These are phyloP conservation scores for Vigna trinervia DNA, from an alignment of 306 rosid genomes.

Conservation along the genomic window DNA sequence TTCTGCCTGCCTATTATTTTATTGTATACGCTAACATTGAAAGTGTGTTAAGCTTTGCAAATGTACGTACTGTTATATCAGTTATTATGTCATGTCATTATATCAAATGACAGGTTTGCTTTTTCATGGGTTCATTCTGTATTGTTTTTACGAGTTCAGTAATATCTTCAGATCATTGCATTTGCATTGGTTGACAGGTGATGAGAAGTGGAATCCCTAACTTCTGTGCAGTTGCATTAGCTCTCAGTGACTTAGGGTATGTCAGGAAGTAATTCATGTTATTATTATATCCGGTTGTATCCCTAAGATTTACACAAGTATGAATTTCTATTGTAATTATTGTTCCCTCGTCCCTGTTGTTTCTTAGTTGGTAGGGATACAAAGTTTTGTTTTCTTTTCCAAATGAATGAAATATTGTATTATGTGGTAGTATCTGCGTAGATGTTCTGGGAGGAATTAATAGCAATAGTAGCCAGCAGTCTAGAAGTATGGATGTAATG, in stretches of 20 bases:
- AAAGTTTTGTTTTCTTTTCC: neutral
- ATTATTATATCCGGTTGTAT: neutral
- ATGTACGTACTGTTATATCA: conserved; percentile 24
- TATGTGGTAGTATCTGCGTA: conserved; percentile 21
- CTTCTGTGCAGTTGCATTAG: conserved; percentile 98
- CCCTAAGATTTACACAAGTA: conserved; percentile 14
- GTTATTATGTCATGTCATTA: conserved; percentile 21
- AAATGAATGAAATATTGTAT: conserved; percentile 27
- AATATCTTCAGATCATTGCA: conserved; percentile 21
- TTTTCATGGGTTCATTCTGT: conserved; percentile 13
- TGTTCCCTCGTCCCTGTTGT: conserved; percentile 23
- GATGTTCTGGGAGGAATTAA: conserved; percentile 31
- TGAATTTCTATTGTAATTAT: neutral
- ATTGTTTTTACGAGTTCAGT: conserved; percentile 15
- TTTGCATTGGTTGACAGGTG: conserved; percentile 65
- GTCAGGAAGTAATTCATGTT: conserved; percentile 47
- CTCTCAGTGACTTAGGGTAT: conserved; percentile 93
- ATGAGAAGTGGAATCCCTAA: conserved; percentile 97
- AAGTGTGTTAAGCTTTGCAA: conserved; percentile 24
- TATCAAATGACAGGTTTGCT: conserved; percentile 24
- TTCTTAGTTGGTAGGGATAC: conserved; percentile 5
- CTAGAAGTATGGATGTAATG: conserved; percentile 21
- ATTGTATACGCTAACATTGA: conserved; percentile 10
- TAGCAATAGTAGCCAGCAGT: neutral
- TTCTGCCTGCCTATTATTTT: conserved; percentile 8